phyloP scores from a whole-genome alignment of 371 early-diverging fungal genomes.

The Mortierella sp. region DNA sequence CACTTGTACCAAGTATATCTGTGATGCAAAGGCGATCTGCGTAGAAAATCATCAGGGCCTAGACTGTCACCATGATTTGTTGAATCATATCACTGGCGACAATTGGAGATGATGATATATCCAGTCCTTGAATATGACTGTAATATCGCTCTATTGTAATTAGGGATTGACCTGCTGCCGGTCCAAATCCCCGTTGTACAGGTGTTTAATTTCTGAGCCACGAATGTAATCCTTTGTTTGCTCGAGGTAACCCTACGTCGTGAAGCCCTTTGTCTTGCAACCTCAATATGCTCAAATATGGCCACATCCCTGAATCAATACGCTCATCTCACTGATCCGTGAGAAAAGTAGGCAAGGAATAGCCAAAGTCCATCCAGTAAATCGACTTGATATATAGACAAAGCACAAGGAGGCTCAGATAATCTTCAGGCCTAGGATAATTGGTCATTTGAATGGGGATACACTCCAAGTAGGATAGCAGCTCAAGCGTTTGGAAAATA shows the following conservation, averaged over 20 bases:
- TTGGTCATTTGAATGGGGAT: background rate
- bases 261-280: background rate
- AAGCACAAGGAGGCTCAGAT: background rate
- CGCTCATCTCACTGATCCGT: background rate
- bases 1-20: background rate
- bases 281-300: background rate
- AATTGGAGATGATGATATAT: background rate
- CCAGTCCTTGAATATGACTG: background rate
- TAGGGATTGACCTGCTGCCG: background rate
- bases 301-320: background rate
- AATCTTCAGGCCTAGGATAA: background rate
- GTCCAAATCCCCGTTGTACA: background rate
- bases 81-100: background rate
- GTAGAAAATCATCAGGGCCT: background rate
- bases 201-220: background rate
- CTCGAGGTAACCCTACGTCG: background rate
- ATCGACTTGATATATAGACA: background rate
- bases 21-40: background rate
- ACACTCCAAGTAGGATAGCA: background rate
- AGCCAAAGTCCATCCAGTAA: background rate
- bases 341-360: too few species aligned
- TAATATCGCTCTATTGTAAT: slow-evolving; percentile 1
- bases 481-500: background rate
- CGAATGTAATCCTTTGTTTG: too few species aligned
- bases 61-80: background rate